Conservation (phyloP, 352 stramenopile genomes). For the Pythium brachiatum region DNA sequence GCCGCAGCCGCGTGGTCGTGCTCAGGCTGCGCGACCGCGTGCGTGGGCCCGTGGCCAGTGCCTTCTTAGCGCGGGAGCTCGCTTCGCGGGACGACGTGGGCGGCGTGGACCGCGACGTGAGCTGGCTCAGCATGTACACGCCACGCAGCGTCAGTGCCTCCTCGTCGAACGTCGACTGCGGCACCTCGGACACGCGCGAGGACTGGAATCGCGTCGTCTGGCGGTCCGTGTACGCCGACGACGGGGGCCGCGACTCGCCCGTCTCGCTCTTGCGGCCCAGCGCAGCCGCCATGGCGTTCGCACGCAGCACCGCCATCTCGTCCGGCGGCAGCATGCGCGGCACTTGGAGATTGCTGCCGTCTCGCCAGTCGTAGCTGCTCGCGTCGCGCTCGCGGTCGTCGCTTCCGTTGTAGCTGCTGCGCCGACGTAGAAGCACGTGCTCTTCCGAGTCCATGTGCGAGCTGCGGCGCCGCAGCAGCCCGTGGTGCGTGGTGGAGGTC, state of each 20-base stretch:
- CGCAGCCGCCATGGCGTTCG: neutral
- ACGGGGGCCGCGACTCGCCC: neutral
- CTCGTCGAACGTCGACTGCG: conserved; percentile 10
- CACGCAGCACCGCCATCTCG: conserved; percentile 6
- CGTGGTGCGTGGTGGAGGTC: neutral
- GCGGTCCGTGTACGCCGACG: conserved; percentile 3
- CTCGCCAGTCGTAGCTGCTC: conserved; percentile 1
- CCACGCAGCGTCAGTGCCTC: neutral
- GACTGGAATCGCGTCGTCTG: conserved; percentile 1
- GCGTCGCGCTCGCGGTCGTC: neutral
- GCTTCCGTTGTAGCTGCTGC: conserved; percentile 3
- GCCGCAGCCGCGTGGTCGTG: neutral
- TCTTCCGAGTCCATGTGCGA: neutral
- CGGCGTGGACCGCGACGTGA: conserved; percentile 1
- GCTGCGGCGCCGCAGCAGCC: neutral
- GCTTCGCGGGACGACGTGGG: neutral
- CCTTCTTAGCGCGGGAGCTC: neutral
- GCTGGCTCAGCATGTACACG: neutral
- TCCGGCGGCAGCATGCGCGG: conserved; percentile 10
- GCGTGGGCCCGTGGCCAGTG: neutral
- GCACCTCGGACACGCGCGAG: conserved; percentile 1
- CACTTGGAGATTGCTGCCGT: conserved; percentile 3
- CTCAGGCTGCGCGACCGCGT: conserved; percentile 1
- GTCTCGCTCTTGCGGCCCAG: neutral
- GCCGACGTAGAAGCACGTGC: neutral